Base-by-base conservation (phyloP, 306 rosid species). In the Rosa rugosa region DNA sequence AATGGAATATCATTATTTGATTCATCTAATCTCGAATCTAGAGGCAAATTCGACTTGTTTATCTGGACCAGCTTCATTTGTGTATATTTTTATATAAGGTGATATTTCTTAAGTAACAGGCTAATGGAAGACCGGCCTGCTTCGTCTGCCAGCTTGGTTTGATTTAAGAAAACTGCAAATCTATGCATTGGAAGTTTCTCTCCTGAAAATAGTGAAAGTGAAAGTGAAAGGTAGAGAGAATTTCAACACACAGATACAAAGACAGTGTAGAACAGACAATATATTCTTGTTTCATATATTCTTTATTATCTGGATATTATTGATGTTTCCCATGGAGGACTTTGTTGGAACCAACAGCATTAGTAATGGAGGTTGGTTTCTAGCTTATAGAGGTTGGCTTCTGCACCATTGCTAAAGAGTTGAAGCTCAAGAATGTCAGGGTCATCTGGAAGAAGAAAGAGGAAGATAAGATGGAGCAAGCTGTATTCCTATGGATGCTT, bases 391-490 rank as follows among this genome's bases (percentile, higher is more conserved):
- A 57, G n/a, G 4, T 23, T 22, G 41, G 53, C 40, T 23, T 34
- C n/a, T 73, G 68, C 68, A 41, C 40, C 45, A 53, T 42, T 73
- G 68, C 40, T 20, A 8, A n/a, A 54, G 22, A n/a, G 77, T 3
- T 3, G 53, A 41, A 59, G 57, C 42, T 25, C 17, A 45, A 42
- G 59, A 42, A 75, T 75, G 78, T 20, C 78, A 22, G 54, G 69
- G 5, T 83, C 82, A 84, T 17, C 59, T 47, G 72, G 70, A 64
- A 65, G 17, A 77, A 64, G 42, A 54, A 81, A 72, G 78, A 75
- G 82, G 72, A 57, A 67, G 81, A 72, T 82, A 34, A 72, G 77
- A 56, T 82, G 85, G 85, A 82, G 85, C 71, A 77, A 82, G 41
- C 75, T 82, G 44, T 82, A 82, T 18, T 71, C 81, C 8, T 82